A percentile compares a stretch with the other conserved stretches of the same genome.
Conservation (phyloP, 2,329 filamentous ascomycete genomes). For the Hymenoscyphus albidus region DNA sequence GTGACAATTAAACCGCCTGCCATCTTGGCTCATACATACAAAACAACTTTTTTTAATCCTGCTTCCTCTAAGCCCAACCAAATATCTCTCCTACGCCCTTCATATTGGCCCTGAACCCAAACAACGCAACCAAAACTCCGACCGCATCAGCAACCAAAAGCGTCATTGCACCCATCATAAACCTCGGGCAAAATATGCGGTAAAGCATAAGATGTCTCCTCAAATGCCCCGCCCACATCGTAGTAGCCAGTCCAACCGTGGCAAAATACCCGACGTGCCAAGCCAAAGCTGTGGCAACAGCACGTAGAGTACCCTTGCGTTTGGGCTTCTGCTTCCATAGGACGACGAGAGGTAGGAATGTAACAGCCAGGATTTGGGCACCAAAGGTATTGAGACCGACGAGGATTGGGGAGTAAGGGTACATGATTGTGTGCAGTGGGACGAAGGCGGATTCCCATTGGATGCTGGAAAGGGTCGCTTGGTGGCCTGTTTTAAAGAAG, state of each 20-base stretch:
- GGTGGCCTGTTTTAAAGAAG: slow-evolving; percentile 97
- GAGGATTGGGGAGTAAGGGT: slow-evolving; percentile 84
- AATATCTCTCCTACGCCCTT: slow-evolving; percentile 82
- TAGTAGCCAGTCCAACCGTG: slow-evolving; percentile 78
- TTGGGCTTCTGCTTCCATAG: slow-evolving; percentile 87
- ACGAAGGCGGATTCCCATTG: slow-evolving; percentile 98
- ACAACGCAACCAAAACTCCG: slow-evolving; percentile 64
- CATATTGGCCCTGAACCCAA: slow-evolving; percentile 71
- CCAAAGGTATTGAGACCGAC: slow-evolving; percentile 85
- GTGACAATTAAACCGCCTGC: neutral
- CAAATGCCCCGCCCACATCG: slow-evolving; percentile 84
- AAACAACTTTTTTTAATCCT: neutral
- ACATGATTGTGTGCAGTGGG: slow-evolving; percentile 73
- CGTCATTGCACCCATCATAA: slow-evolving; percentile 73
- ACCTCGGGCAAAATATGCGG: slow-evolving; percentile 85
- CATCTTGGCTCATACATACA: neutral
- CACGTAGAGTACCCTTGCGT: slow-evolving; percentile 46
- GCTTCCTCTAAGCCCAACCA: slow-evolving; percentile 50
- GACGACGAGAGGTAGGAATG: slow-evolving; percentile 74
- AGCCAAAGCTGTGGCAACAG: slow-evolving; percentile 65
- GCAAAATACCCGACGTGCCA: slow-evolving; percentile 80
- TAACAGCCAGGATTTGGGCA: slow-evolving; percentile 77
- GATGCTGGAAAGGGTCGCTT: slow-evolving; percentile 79
- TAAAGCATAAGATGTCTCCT: slow-evolving; percentile 95
- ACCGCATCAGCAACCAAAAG: slow-evolving; percentile 76